Evolutionary conservation across 768 basidiomycete species (phyloP).

Genomic region (Mycena crocata): DNA sequence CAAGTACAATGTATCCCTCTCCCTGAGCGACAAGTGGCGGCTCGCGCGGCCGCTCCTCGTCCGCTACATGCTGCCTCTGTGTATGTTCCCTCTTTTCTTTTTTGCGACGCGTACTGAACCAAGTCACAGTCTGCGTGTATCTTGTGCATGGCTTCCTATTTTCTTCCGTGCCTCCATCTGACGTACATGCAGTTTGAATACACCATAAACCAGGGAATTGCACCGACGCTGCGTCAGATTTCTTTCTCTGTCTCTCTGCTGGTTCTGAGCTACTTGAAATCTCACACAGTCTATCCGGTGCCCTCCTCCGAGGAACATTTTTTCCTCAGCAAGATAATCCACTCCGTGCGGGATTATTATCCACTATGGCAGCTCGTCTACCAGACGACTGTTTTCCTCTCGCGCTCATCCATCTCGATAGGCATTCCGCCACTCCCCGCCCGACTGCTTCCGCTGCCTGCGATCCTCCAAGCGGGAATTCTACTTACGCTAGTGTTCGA

Average conservation of each 20-base stretch:
- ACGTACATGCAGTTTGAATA: constrained; percentile 80
- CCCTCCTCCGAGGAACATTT: constrained; percentile 71
- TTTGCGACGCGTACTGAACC: constrained; percentile 6
- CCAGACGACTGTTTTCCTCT: constrained; percentile 92
- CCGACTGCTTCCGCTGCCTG: constrained; percentile 77
- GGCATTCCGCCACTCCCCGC: constrained; percentile 84
- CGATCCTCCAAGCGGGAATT: constrained; percentile 77
- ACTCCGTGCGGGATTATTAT: constrained; percentile 91
- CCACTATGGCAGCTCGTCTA: constrained; percentile 95
- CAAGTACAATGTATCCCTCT: constrained; percentile 64
- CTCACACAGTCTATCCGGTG: too few relatives aligned
- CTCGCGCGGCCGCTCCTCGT: constrained; percentile 83
- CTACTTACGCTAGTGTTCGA: constrained; percentile 73
- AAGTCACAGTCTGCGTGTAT: constrained; percentile 54
- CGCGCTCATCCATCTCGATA: constrained; percentile 89
- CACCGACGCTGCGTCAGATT: background rate
- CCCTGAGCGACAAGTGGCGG: constrained; percentile 79
- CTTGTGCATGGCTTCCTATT: constrained; percentile 49
- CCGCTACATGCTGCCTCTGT: constrained; percentile 94
- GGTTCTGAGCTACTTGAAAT: too few relatives aligned
- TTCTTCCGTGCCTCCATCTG: constrained; percentile 5
- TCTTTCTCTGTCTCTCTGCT: too few relatives aligned
- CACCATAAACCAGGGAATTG: constrained; percentile 84
- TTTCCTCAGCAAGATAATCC: constrained; percentile 81
- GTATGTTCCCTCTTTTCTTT: constrained; percentile 60